Evolutionary conservation across 2,329 filamentous ascomycete species (phyloP).

Genomic region (Fusarium heterosporum): DNA sequence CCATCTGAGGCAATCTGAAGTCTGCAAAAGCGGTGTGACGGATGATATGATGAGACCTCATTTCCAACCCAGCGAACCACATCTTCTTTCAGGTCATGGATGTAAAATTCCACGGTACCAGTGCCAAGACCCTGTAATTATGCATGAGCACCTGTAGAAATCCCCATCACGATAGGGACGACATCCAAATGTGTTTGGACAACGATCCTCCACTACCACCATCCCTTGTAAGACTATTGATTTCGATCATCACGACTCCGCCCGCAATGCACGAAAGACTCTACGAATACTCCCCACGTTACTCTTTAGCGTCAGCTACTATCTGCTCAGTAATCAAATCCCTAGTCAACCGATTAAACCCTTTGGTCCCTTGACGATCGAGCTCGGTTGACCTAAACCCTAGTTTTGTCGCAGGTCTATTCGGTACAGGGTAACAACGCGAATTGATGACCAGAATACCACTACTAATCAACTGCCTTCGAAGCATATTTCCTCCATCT

Average conservation of each 20-base stretch:
- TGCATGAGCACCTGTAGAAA: neutral
- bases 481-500: neutral
- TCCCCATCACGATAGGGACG: neutral
- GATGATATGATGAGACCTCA: conserved; percentile 17
- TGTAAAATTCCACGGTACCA: conserved; percentile 1
- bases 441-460: neutral
- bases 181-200: neutral
- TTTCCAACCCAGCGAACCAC: conserved; percentile 3
- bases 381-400: conserved; percentile 7
- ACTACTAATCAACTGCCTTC: too few species aligned
- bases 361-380: conserved; percentile 8
- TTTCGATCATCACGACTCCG: conserved; percentile 33
- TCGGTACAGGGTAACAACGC: conserved; percentile 11
- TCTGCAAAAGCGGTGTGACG: conserved; percentile 30
- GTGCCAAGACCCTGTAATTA: conserved; percentile 13
- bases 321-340: neutral
- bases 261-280: conserved; percentile 22
- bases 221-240: conserved; percentile 10
- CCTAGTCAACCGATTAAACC: neutral
- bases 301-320: conserved; percentile 4
- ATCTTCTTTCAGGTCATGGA: conserved; percentile 8
- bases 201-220: neutral
- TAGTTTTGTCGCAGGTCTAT: conserved; percentile 6
- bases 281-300: conserved; percentile 4
- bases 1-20: neutral